These are phyloP conservation scores for Cystobasidium slooffiae DNA, from an alignment of 1,284 basidiomycete genomes.

Conservation along the genomic window DNA sequence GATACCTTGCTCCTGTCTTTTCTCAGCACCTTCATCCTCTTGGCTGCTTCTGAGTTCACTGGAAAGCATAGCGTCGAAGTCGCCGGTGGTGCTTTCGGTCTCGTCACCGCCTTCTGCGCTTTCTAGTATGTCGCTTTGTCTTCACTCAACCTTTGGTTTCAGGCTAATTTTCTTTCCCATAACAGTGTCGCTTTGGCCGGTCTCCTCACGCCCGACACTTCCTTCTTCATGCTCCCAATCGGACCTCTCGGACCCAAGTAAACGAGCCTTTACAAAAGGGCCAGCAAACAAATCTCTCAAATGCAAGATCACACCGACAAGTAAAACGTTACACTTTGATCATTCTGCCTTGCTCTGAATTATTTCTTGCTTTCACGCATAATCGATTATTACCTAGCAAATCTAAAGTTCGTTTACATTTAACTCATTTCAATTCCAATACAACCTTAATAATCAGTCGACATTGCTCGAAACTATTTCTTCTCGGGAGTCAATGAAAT, in stretches of 20 bases:
- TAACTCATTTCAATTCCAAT: no score
- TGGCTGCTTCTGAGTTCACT: slow-evolving; percentile 55
- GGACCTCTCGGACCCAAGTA: slow-evolving; percentile 40
- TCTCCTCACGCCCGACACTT: slow-evolving; percentile 60
- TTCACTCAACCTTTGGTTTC: not conserved
- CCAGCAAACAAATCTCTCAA: no score
- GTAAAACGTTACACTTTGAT: no score
- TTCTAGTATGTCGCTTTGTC: slow-evolving; percentile 46
- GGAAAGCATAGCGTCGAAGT: slow-evolving; percentile 57
- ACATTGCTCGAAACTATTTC: no score
- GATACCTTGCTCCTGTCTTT: not conserved
- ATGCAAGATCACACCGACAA: no score
- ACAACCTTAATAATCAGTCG: no score
- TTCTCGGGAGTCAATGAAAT: no score
- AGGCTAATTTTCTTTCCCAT: not conserved
- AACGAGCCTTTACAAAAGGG: not conserved
- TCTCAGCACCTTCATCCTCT: slow-evolving; percentile 20
- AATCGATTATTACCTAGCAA: no score
- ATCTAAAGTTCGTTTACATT: no score
- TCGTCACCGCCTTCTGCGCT: slow-evolving; percentile 55
- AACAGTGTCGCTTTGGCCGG: slow-evolving; percentile 60
- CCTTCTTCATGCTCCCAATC: slow-evolving; percentile 45
- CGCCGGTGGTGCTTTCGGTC: slow-evolving; percentile 75
- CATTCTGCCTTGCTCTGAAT: no score
- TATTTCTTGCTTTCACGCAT: no score